Base-by-base conservation (phyloP, 305 asterid genomes). In the Fraxinus ornus region DNA sequence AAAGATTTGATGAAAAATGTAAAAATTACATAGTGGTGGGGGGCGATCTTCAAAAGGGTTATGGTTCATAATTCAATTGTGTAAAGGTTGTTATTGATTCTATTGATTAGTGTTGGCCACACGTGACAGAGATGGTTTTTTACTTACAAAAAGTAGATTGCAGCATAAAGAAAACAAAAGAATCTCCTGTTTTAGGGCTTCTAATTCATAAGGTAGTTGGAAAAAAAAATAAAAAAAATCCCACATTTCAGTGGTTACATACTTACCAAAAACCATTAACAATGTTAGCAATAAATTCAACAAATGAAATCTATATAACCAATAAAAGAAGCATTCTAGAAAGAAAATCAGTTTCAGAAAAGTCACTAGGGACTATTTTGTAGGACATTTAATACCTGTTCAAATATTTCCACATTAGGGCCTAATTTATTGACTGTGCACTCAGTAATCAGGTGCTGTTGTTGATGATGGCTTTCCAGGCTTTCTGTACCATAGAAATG, bases 401-500 rank as follows among this genome's bases (percentile, higher is more conserved):
- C 84, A 85, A 21, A 83, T 30, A 79, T 33, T 80, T 44, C 6
- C 83, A 55, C 81, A 75, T 81, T 84, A 83, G 79, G 77, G 82
- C 75, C 26, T 85, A 44, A 83, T 79, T 22, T 78, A 78, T 82
- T 83, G 70, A 76, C 73, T 84, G 41, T 62, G 83, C 72, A 60
- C 70, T 64, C 37, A 79, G 32, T 91, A 79, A 73, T 84, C 82
- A 9, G 85, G 60, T 2, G 64, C 62, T 55, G 30, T 75, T 28
- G 81, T 85, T 86, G 78, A 90, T 71, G 88, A 78, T 60, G 89
- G 30, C 83, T 82, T 87, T 75, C 33, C 80, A 71, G 98, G 90
- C 84, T 83, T 90, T 81, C 83, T 78, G 83, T 89, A 93, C 97
- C 97, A 95, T 57, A 83, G 81, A 82, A 94, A 87, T 79, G 92